Conservation (phyloP, 495 filamentous ascomycete species). For the Penicillium silybi region DNA sequence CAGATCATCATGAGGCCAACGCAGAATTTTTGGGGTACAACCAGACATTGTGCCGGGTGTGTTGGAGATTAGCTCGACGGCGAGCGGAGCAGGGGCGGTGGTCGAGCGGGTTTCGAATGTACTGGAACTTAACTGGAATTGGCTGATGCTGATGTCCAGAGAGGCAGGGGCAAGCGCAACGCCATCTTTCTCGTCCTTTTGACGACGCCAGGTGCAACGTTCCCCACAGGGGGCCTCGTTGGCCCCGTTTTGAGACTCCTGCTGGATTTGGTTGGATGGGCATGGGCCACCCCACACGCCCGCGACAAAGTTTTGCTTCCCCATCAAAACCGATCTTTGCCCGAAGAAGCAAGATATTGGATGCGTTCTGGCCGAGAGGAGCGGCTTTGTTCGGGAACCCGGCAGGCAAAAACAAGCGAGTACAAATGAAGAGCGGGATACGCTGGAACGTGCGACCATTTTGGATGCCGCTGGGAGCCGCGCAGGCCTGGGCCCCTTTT, state of each 20-base stretch:
- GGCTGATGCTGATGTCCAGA: background rate
- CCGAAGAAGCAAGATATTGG: constrained; percentile 3
- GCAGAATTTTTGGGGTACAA: constrained; percentile 14
- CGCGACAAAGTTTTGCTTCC: constrained; percentile 13
- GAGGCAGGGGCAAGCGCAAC: too few species aligned
- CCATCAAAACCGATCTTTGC: constrained; percentile 18
- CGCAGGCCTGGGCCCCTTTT: background rate
- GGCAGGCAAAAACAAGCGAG: constrained; percentile 19
- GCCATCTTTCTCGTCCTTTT: background rate
- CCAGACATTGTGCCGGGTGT: constrained; percentile 2
- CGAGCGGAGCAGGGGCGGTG: background rate
- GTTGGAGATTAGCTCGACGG: constrained; percentile 21
- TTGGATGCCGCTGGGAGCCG: background rate
- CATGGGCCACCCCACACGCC: constrained; percentile 13
- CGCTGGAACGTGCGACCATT: too few species aligned
- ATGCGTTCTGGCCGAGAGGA: constrained; percentile 1
- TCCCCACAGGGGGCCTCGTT: constrained; percentile 18
- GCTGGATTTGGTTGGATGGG: constrained; percentile 16
- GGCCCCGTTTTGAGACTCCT: constrained; percentile 10
- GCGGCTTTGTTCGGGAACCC: constrained; percentile 13
- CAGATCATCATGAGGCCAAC: constrained; percentile 15
- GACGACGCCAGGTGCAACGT: constrained; percentile 11
- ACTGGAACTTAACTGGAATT: constrained; percentile 5
- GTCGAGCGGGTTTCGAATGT: constrained; percentile 7
- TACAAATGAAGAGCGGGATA: background rate